Conservation (phyloP, 139 green algal species). For the Deuterostichococcus epilithicus region DNA sequence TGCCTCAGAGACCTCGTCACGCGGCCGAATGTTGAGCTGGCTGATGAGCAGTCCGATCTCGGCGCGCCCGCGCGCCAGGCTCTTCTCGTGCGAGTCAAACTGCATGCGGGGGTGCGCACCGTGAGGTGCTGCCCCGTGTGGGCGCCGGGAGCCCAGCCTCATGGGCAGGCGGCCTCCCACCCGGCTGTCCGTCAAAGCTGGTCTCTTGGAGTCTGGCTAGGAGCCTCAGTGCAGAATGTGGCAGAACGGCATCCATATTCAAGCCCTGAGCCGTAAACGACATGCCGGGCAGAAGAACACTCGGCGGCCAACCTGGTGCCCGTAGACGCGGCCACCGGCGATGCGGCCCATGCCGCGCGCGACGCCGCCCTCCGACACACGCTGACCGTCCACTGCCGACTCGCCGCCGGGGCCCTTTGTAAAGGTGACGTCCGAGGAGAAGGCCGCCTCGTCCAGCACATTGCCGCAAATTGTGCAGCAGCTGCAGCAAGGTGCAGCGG, state of each 20-base stretch:
- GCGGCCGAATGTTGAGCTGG: conserved; percentile 71
- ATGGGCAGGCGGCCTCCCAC: too few species aligned
- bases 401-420: conserved; percentile 75
- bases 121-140: too few species aligned
- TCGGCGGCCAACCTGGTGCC: conserved; percentile 60
- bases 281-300: too few species aligned
- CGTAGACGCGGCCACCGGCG: conserved; percentile 69
- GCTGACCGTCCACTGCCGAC: conserved; percentile 73
- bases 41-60: conserved; percentile 80
- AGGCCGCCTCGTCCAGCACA: conserved; percentile 88
- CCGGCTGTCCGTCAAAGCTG: not conserved
- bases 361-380: conserved; percentile 69
- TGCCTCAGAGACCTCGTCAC: conserved; percentile 64
- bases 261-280: too few species aligned
- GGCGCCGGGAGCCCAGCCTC: too few species aligned
- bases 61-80: conserved; percentile 62
- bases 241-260: too few species aligned
- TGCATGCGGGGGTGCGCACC: too few species aligned
- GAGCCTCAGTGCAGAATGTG: too few species aligned
- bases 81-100: conserved; percentile 82
- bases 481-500: conserved; percentile 31
- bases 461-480: conserved; percentile 83
- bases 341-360: conserved; percentile 54
- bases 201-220: not conserved
- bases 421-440: conserved; percentile 83